Conservation (phyloP, 208 protist genomes). For the Acanthamoeba rhysodes region DNA sequence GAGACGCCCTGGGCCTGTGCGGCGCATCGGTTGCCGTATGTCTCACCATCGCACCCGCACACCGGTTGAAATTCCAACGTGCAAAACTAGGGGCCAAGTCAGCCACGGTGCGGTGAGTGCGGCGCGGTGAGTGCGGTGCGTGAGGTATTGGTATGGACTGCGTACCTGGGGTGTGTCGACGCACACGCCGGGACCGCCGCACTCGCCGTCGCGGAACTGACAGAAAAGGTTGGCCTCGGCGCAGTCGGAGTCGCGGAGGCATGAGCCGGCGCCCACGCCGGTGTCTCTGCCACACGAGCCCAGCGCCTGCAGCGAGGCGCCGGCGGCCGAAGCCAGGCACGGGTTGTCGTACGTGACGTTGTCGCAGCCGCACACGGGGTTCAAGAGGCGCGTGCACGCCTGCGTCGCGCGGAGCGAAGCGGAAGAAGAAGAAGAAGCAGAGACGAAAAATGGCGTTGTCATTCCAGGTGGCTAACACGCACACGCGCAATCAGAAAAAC, state of each 20-base stretch:
- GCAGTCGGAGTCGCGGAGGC: neutral
- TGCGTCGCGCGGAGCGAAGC: neutral
- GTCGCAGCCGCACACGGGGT: slow-evolving; percentile 52
- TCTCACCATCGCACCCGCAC: neutral
- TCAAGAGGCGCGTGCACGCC: neutral
- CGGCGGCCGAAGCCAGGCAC: neutral
- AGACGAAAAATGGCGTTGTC: neutral
- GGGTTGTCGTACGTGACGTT: slow-evolving; percentile 16
- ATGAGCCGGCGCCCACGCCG: neutral
- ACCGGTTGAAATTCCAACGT: neutral
- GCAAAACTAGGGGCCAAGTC: neutral
- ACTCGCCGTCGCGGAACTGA: slow-evolving; percentile 15
- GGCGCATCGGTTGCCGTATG: neutral
- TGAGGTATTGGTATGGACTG: neutral
- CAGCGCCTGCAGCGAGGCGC: neutral
- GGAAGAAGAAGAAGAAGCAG: neutral
- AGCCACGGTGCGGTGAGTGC: neutral
- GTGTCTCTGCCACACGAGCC: neutral
- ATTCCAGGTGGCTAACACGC: too few relatives aligned
- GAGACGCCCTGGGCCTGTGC: neutral
- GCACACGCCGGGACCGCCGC: neutral
- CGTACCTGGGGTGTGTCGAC: neutral
- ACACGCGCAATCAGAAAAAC: too few relatives aligned
- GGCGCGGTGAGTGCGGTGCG: neutral
- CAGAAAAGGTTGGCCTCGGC: neutral